These are phyloP conservation scores for Pyrenophora teres DNA, from an alignment of 2,329 filamentous ascomycete genomes.

Conservation along the genomic window DNA sequence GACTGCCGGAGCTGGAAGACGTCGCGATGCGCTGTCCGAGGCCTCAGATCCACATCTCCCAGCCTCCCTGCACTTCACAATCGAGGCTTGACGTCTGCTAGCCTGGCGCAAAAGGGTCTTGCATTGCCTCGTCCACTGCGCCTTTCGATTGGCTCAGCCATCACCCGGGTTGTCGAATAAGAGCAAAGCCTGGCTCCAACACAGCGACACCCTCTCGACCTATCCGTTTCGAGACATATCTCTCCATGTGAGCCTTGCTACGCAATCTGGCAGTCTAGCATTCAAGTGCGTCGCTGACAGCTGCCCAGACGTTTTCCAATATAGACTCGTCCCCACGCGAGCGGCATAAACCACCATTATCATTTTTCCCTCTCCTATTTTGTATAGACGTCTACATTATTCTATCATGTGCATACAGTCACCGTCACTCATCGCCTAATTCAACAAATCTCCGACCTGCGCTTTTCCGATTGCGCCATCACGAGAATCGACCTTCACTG, in stretches of 20 bases:
- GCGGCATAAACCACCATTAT: constrained; percentile 33
- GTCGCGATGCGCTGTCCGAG: constrained; percentile 48
- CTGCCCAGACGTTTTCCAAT: constrained; percentile 28
- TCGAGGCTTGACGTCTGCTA: constrained; percentile 45
- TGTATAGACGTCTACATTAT: constrained; percentile 20
- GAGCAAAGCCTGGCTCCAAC: constrained; percentile 29
- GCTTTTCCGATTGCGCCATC: constrained; percentile 31
- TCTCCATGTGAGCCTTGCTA: constrained; percentile 31
- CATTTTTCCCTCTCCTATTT: constrained; percentile 4
- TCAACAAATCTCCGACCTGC: constrained; percentile 39
- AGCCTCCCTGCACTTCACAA: constrained; percentile 37
- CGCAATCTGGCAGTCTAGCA: constrained; percentile 23
- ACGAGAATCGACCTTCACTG: constrained; percentile 44
- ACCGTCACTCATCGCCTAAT: constrained; percentile 32
- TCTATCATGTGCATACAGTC: constrained; percentile 21
- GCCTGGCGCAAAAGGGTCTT: constrained; percentile 35
- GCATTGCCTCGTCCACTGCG: constrained; percentile 37
- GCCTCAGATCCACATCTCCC: constrained; percentile 37
- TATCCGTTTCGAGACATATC: constrained; percentile 41
- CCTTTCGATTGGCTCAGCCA: constrained; percentile 42
- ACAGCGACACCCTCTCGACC: constrained; percentile 36
- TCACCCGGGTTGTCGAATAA: constrained; percentile 39
- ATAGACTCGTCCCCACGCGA: constrained; percentile 22
- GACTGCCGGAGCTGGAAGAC: constrained; percentile 35
- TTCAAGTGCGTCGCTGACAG: constrained; percentile 30